Conservation (phyloP, 805 yeast species). For the Vanderwaltozyma verrucispora region DNA sequence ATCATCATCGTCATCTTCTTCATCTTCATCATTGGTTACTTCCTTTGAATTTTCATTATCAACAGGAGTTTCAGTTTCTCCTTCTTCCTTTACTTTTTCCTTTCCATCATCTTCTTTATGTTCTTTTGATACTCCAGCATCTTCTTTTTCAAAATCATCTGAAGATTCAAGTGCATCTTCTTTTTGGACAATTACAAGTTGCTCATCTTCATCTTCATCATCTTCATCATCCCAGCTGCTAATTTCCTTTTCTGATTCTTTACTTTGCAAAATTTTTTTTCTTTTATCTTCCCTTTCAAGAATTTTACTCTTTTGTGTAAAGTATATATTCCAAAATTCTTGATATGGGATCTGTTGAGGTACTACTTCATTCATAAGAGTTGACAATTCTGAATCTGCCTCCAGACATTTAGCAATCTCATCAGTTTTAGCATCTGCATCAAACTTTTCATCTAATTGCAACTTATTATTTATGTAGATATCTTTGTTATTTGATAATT, state of each 20-base stretch:
- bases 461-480: slow-evolving; percentile 30
- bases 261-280: slow-evolving; percentile 44
- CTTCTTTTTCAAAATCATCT: background rate
- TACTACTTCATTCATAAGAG: slow-evolving; percentile 52
- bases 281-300: slow-evolving; percentile 55
- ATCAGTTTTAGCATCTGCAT: slow-evolving; percentile 38
- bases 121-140: slow-evolving; percentile 43
- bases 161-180: slow-evolving; percentile 6
- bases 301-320: slow-evolving; percentile 41
- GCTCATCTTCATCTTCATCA: slow-evolving; percentile 12
- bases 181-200: slow-evolving; percentile 10
- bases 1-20: slow-evolving; percentile 44
- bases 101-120: slow-evolving; percentile 31
- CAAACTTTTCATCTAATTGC: slow-evolving; percentile 27
- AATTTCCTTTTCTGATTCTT: slow-evolving; percentile 25
- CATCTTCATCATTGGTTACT: slow-evolving; percentile 20
- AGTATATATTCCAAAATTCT: slow-evolving; percentile 70
- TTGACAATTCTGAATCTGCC: slow-evolving; percentile 40
- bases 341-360: slow-evolving; percentile 51
- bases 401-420: slow-evolving; percentile 40
- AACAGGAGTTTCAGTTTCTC: background rate
- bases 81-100: slow-evolving; percentile 11
- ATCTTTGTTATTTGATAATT: slow-evolving; percentile 40
- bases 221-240: slow-evolving; percentile 32
- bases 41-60: slow-evolving; percentile 9